Evolutionary conservation across 371 early-diverging fungal genomes (phyloP).

Genomic region (Mortierella sp.): DNA sequence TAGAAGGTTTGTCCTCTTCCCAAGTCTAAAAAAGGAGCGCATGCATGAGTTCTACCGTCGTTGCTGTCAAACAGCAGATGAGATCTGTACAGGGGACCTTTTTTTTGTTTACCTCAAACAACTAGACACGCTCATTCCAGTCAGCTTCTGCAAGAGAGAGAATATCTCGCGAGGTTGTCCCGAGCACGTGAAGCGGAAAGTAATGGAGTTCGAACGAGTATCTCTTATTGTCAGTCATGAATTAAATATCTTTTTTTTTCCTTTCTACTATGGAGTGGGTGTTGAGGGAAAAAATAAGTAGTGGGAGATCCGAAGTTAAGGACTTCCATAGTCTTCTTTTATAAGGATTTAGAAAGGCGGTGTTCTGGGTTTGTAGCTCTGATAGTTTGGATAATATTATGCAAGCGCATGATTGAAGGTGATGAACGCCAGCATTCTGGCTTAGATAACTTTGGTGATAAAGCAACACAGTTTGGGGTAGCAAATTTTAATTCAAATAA

Average conservation of each 20-base stretch:
- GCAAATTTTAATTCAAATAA: too few species aligned
- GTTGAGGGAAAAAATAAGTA: background rate
- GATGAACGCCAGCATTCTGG: too few species aligned
- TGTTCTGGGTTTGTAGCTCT: too few species aligned
- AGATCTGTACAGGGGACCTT: background rate
- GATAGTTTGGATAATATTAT: background rate
- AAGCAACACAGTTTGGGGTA: too few species aligned
- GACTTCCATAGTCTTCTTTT: too few species aligned
- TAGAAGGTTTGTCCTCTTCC: slow-evolving; percentile 17
- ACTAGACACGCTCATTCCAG: slow-evolving; percentile 25
- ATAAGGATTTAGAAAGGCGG: too few species aligned
- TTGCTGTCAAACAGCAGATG: background rate
- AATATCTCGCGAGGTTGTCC: slow-evolving; percentile 28
- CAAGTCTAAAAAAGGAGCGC: slow-evolving; percentile 16
- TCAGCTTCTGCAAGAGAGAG: slow-evolving; percentile 19
- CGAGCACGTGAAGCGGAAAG: slow-evolving; percentile 28
- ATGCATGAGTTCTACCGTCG: background rate
- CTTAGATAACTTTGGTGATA: too few species aligned
- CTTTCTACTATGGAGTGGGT: background rate
- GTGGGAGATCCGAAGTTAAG: too few species aligned
- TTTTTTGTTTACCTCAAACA: slow-evolving; percentile 17
- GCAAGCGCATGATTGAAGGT: background rate
- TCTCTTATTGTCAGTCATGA: background rate
- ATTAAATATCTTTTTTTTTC: background rate
- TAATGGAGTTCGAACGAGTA: slow-evolving; percentile 31